Base-by-base conservation (phyloP, 495 filamentous ascomycete genomes). In the Pseudotulostoma volvatum region DNA sequence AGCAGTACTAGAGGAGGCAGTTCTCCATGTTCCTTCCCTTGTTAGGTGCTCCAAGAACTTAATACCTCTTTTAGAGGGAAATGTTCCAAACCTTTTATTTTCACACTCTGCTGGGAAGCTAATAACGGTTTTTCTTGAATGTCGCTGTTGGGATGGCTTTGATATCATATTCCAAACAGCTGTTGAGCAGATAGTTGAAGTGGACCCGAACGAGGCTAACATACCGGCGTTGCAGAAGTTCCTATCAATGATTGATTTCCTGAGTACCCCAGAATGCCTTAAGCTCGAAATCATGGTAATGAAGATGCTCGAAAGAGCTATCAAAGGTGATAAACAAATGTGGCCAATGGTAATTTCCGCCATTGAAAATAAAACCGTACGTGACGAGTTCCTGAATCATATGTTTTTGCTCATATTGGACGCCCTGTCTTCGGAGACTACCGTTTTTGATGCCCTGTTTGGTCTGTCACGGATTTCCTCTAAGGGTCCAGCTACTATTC, bases 91-190 rank as follows among this genome's bases (percentile, higher is more conserved):
- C 36, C 58, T 78, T 11, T 41, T 76, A 25, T 56, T 69, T 21
- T 70, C 73, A 4, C 70, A 72, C 2, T 77, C 74, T 41, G 64
- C 53, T 3, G 59, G 55, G 39, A 64, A 53, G 5, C 44, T 72
- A 19, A 56, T 69, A 34, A 44, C 59, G 9, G 50, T 64, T 1
- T 54, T 64, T 7, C 33, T 68, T 25, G 43, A 48, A 17, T 64
- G 61, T 44, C 53, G 55, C 17, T 49, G 60, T 15, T 64, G 59
- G 59, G 49, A 57, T 41, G 59, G 57, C 7, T 66, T 60, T 40
- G 42, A 53, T 7, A 48, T 55, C 11, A 59, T 60, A 28, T 62
- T 65, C 18, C 54, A 64, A 38, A 51, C 44, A 16, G 45, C 63
- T 9, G 49, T 66, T 33, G 54, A 65, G 40, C 51, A 39, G 33